phyloP scores from a whole-genome alignment of 2,329 filamentous ascomycete genomes.

The Pseudocercospora macadamiae region DNA sequence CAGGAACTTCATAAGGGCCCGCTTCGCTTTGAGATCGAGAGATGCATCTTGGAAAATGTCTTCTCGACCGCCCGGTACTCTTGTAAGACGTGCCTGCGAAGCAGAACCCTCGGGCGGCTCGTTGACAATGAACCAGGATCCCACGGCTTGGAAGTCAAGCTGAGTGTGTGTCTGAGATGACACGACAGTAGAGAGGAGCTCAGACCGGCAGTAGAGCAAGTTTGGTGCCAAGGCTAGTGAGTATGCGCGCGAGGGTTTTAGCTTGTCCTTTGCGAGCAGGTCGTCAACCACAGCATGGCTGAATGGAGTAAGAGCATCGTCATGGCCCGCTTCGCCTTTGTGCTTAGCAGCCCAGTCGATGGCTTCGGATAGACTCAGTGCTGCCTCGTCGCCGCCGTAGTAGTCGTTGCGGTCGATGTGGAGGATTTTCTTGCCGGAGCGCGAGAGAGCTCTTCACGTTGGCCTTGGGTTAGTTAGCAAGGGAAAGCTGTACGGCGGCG shows the following conservation, averaged over 20 bases:
- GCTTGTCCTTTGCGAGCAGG: conserved; percentile 41
- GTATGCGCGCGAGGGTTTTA: conserved; percentile 65
- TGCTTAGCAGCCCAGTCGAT: conserved; percentile 68
- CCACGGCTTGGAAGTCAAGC: conserved; percentile 90
- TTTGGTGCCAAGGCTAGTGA: conserved; percentile 83
- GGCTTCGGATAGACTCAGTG: conserved; percentile 79
- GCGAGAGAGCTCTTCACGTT: conserved; percentile 79
- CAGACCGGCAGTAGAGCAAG: conserved; percentile 80
- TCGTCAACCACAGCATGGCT: conserved; percentile 43
- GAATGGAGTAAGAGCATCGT: conserved; percentile 25
- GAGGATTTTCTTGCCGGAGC: conserved; percentile 86
- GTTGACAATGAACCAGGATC: conserved; percentile 82
- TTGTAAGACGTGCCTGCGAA: conserved; percentile 37
- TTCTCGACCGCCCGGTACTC: conserved; percentile 86
- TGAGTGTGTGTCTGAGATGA: conserved; percentile 86
- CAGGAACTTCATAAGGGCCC: conserved; percentile 88
- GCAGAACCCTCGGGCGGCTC: conserved; percentile 19
- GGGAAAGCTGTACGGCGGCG: conserved; percentile 18
- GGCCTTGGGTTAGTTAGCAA: conserved; percentile 68
- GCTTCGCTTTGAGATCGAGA: conserved; percentile 80
- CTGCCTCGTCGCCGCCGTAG: conserved; percentile 85
- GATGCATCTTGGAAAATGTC: conserved; percentile 81
- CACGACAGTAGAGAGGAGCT: conserved; percentile 77
- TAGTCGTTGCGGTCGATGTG: conserved; percentile 86
- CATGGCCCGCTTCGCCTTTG: conserved; percentile 11